Base-by-base conservation (phyloP, 768 basidiomycete genomes). In the Suillus cothurnatus region DNA sequence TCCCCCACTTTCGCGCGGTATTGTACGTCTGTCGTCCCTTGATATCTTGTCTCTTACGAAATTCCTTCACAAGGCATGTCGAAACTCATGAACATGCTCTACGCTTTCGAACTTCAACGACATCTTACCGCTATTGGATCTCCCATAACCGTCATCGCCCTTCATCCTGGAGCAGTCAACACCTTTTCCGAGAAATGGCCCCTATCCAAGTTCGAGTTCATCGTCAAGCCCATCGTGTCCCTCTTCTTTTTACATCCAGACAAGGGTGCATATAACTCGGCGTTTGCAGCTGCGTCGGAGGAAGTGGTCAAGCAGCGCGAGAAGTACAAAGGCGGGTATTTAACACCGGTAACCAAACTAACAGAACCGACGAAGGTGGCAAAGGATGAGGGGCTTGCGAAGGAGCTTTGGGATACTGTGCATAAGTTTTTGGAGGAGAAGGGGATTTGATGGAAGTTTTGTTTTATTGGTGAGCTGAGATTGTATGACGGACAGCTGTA, bases 51-150 rank as follows among this genome's bases (percentile, higher is more conserved):
- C 14, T 63, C 38, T 67, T 5, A 9, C 8, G 21, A 58, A 28
- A 38, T 64, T 11, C 19, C 11, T 14, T 55, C 28, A 7, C 31
- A n/a, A 88, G 71, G 0, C n/a, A 71, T 80, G 39, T 77, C 84
- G 55, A 89, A 89, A 70, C 73, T 88, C n/a, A 80, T 82, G n/a
- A 80, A 79, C 57, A 73, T 84, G 36, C 77, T 88, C 21, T 86
- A 80, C 65, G 82, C 81, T 1, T 81, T 78, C 32, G 79, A 83
- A 66, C 74, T 89, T 21, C 86, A 89, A 64, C 77, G 76, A 38
- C 81, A 71, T 23, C 73, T 89, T 32, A 79, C 82, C 53, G 71
- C 69, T 0, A 71, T 74, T 43, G 73, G 71, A 19, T 69, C 77
- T 0, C 57, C 66, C 1, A 75, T 79, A 34, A 77, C 70, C 0